phyloP scores from a whole-genome alignment of 495 filamentous ascomycete species.

The Stereocaulon alpinum region DNA sequence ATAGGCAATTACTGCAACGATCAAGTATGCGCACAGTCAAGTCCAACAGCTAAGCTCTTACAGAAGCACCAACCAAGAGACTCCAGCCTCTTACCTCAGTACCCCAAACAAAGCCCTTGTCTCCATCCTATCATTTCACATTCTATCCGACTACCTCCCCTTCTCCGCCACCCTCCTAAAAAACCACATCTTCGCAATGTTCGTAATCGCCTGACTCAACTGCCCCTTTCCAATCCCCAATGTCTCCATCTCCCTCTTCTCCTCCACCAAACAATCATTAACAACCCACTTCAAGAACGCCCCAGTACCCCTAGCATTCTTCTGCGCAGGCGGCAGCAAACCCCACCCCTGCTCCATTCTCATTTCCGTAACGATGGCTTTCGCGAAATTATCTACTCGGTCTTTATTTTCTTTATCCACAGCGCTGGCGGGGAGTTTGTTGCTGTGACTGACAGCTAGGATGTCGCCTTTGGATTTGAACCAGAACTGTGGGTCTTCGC shows the following conservation, averaged over 20 bases:
- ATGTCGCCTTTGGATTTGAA: slow-evolving; percentile 28
- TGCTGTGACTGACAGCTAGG: slow-evolving; percentile 18
- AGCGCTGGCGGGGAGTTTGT: slow-evolving; percentile 10
- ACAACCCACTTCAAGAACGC: slow-evolving; percentile 11
- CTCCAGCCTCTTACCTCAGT: no score
- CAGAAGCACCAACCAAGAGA: background rate
- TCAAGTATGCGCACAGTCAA: background rate
- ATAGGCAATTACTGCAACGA: background rate
- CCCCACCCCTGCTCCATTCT: slow-evolving; percentile 28
- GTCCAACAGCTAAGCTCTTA: background rate
- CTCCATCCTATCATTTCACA: background rate
- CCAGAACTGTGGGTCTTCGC: slow-evolving; percentile 23
- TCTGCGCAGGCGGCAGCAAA: background rate
- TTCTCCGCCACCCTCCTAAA: background rate
- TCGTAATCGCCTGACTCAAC: slow-evolving; percentile 5
- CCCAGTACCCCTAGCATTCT: background rate
- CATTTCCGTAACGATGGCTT: slow-evolving; percentile 3
- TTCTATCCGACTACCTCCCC: background rate
- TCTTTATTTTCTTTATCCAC: slow-evolving; percentile 8
- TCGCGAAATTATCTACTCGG: slow-evolving; percentile 19
- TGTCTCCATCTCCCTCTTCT: slow-evolving; percentile 10
- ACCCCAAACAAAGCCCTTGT: no score
- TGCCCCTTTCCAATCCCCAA: background rate
- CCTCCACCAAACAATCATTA: slow-evolving; percentile 12
- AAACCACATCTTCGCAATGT: slow-evolving; percentile 11